Base-by-base conservation (phyloP, 129 eudicot species). In the Helianthus tuberosus region DNA sequence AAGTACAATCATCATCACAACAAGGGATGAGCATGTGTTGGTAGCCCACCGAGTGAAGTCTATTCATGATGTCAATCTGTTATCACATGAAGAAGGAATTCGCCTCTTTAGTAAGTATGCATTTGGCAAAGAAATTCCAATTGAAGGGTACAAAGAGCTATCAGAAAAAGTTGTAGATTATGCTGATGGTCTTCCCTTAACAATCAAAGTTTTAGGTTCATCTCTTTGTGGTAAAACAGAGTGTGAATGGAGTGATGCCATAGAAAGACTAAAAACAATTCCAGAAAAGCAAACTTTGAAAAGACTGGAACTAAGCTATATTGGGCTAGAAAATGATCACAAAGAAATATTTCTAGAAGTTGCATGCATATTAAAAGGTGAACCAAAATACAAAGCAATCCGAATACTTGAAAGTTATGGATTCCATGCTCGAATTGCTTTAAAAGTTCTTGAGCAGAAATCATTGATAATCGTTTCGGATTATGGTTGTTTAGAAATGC, bases 161-260 rank as follows among this genome's bases (percentile, higher is more conserved):
- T 53, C 52, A 53, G 0, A 0, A 70, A 16, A 52, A 11, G 65
- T 70, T 53, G 75, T 70, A 54, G 1, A 41, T 16, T 70, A 70
- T 70, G 75, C 75, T 52, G 65, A 38, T 53, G 75, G 75, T 36
- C 75, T 70, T 36, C 75, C 65, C 9, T 35, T 70, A 38, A 70
- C 75, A 6, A 10, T 70, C 4, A 53, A 6, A 15, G 52, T 70
- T 6, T 53, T 70, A 0, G 75, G 75, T 36, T 70, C 65, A 4
- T 36, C 11, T 53, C 52, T 70, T 36, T 70, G 64, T 36, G 64
- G 64, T 53, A 54, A 5, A 70, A 8, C 13, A 0, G 38, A 53
- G 3, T 0, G 5, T 53, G 75, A 35, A 54, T 70, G 75, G 75
- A 5, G 0, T 3, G 20, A 53, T 5, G 51, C 75, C 38, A 38